Conservation (phyloP, 176 grass and related monocot genomes). For the Alopecurus myosuroides region DNA sequence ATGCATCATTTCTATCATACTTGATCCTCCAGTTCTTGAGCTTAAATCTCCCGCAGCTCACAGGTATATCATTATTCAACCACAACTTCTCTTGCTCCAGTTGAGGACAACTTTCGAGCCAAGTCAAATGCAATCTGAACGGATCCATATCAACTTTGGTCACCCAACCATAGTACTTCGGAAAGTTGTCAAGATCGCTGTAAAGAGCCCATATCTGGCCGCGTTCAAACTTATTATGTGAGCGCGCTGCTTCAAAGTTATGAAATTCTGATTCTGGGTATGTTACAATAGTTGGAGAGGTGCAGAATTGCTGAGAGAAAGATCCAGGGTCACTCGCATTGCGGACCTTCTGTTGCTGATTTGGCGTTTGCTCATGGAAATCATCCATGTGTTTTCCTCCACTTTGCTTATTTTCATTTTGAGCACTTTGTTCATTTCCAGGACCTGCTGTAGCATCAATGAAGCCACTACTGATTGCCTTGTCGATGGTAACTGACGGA, state of each 20-base stretch:
- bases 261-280: conserved; percentile 55
- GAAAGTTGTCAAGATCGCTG: conserved; percentile 60
- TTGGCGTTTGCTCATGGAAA: conserved; percentile 10
- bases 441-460: neutral
- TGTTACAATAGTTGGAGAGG: conserved; percentile 3
- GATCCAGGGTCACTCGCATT: neutral
- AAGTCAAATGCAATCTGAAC: conserved; percentile 44
- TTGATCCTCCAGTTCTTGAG: neutral
- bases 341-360: neutral
- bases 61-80: conserved; percentile 40
- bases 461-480: neutral
- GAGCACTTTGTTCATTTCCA: conserved; percentile 2
- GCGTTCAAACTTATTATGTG: conserved; percentile 42
- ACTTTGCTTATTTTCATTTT: conserved; percentile 8
- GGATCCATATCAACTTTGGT: conserved; percentile 36
- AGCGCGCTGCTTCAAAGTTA: conserved; percentile 42
- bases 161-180: conserved; percentile 66
- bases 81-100: conserved; percentile 50
- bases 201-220: conserved; percentile 83
- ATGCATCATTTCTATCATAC: conserved; percentile 30
- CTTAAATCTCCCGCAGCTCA: conserved; percentile 70
- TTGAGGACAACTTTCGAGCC: conserved; percentile 44
- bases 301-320: neutral
- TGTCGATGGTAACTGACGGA: conserved; percentile 28
- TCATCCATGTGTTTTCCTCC: conserved; percentile 21